These are phyloP conservation scores for Avicennia marina DNA, from an alignment of 257 asterid species.

Conservation along the genomic window DNA sequence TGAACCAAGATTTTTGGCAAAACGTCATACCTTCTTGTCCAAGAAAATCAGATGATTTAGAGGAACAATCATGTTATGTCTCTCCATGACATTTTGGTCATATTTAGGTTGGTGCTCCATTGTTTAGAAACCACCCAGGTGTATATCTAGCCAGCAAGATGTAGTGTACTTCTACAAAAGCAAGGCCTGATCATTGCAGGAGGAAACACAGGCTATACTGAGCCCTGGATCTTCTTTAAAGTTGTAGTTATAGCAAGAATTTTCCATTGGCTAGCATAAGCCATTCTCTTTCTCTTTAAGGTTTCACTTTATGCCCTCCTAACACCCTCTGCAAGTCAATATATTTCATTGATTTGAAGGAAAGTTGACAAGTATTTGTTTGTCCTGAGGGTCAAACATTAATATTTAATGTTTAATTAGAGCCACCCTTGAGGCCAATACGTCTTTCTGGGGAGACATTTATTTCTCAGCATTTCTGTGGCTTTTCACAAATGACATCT, in stretches of 20 bases:
- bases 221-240: too few relatives aligned
- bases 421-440: background rate
- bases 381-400: background rate
- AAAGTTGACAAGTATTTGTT: background rate
- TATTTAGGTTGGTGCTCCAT: background rate
- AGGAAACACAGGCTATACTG: too few relatives aligned
- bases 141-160: background rate
- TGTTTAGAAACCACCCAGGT: background rate
- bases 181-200: too few relatives aligned
- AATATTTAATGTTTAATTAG: background rate
- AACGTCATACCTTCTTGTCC: background rate
- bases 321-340: too few relatives aligned
- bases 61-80: constrained; percentile 1
- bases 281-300: too few relatives aligned
- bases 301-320: too few relatives aligned
- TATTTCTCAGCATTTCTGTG: background rate
- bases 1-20: background rate
- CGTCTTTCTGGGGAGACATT: background rate
- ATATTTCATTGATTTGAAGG: too few relatives aligned
- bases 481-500: background rate
- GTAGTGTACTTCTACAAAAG: too few relatives aligned
- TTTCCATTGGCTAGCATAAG: too few relatives aligned
- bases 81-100: background rate
- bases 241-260: too few relatives aligned
- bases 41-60: background rate